Evolutionary conservation across 2,329 filamentous ascomycete genomes (phyloP).

Genomic region (Stemphylium lycopersici): DNA sequence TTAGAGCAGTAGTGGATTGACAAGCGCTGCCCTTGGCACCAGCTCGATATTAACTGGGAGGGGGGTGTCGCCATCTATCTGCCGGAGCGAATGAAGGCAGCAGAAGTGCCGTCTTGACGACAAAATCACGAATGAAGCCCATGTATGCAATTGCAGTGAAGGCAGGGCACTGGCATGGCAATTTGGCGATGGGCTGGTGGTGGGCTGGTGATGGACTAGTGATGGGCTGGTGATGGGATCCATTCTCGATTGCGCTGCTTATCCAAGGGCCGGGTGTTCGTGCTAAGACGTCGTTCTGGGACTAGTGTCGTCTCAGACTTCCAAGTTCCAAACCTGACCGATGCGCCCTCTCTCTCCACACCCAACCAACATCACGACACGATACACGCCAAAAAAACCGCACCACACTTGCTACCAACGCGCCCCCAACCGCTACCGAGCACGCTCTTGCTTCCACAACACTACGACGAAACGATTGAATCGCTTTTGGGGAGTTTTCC

Average conservation of each 20-base stretch:
- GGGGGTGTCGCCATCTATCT: background rate
- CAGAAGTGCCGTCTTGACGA: background rate
- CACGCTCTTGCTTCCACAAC: slow-evolving; percentile 18
- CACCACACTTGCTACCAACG: slow-evolving; percentile 28
- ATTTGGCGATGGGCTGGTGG: background rate
- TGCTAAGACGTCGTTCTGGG: slow-evolving; percentile 35
- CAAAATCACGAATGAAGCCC: background rate
- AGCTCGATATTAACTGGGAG: background rate
- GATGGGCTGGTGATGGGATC: background rate
- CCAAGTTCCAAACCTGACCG: slow-evolving; percentile 28
- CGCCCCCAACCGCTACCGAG: slow-evolving; percentile 10
- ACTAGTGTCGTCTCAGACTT: slow-evolving; percentile 26
- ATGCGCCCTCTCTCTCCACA: slow-evolving; percentile 16
- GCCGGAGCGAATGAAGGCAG: background rate
- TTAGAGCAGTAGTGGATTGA: background rate
- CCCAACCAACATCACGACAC: slow-evolving; percentile 30
- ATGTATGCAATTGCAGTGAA: too few relatives aligned
- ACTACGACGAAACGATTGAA: slow-evolving; percentile 19
- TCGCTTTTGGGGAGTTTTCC: slow-evolving; percentile 27
- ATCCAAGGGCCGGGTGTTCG: slow-evolving; percentile 22
- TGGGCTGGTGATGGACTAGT: background rate
- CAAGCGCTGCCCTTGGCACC: background rate
- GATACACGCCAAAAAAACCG: slow-evolving; percentile 25
- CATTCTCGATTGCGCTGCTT: slow-evolving; percentile 9
- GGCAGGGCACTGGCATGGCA: background rate